Base-by-base conservation (phyloP, 192 early-diverging fungal species). In the Gamsiella multidivaricata region DNA sequence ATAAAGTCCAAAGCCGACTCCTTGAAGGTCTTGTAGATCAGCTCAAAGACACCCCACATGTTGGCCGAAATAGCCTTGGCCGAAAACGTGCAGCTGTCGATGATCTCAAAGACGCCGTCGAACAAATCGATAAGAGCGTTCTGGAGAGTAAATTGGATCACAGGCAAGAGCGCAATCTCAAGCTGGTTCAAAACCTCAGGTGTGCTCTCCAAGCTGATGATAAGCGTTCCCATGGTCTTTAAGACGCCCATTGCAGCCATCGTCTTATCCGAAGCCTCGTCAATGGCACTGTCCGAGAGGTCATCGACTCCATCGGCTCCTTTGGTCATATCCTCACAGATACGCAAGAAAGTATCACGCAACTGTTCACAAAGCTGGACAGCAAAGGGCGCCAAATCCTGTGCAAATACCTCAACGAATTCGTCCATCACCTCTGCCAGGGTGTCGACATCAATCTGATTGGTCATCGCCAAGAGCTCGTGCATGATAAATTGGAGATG, bases 371-470 rank as follows among this genome's bases (percentile, higher is more conserved):
- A 91, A 15, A 99, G 90, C 82, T 97, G 88, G 32, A 93, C 88
- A 2, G 98, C 94, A 76, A 96, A 99, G 14, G 98, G 98, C n/a
- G 88, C 88, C 82, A 99, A 86, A 75, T 95, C 90, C 47, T 94
- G 90, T 29, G 96, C 89, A 86, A 94, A 99, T 26, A 92, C 89
- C 66, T 93, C 93, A 9, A 98, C 95, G 81, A 99, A 90, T 65
- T 90, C 88, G 61, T 98, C 95, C 86, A 98, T 94, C 28, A 95
- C 91, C 20, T 82, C 84, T 0, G 95, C 86, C 20, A 99, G 83
- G 10, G 91, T 93, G 74, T 98, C 96, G 64, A 95, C 89, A 80
- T 99, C 96, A 59, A 97, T 94, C 80, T 96, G 88, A 83, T 96
- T 95, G 7, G 93, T 97, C 71, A 97, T 83, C 49, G 90, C 89